A percentile compares a stretch with the other conserved stretches of the same genome.
Conservation (phyloP, 2,329 filamentous ascomycete species). For the Cytospora piceicola region DNA sequence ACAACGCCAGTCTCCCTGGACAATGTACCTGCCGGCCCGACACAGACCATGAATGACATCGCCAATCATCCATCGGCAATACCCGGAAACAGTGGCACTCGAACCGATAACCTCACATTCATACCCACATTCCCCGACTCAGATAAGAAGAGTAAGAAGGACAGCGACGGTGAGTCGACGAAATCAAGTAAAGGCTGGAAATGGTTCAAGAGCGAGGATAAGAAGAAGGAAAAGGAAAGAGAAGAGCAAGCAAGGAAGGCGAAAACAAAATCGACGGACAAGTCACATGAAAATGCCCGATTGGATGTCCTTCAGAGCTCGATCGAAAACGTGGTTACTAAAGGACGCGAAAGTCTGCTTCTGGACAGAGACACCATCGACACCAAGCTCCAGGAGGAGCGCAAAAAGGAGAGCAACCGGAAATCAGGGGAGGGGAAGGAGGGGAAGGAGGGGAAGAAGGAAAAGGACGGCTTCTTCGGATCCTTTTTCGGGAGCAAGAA, state of each 20-base stretch:
- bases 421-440: constrained; percentile 80
- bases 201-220: constrained; percentile 81
- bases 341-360: constrained; percentile 80
- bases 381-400: constrained; percentile 75
- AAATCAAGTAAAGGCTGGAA: constrained; percentile 85
- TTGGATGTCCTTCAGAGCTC: constrained; percentile 87
- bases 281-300: constrained; percentile 75
- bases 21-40: constrained; percentile 43
- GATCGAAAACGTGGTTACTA: constrained; percentile 69
- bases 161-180: constrained; percentile 65
- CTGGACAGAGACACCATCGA: constrained; percentile 78
- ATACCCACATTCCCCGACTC: constrained; percentile 73
- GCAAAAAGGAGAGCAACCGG: constrained; percentile 77
- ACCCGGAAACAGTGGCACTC: constrained; percentile 66
- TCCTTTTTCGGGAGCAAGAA: constrained; percentile 94
- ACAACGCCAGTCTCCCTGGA: constrained; percentile 33
- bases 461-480: constrained; percentile 92
- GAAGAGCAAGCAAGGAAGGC: constrained; percentile 71
- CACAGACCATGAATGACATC: constrained; percentile 65
- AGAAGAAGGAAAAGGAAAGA: constrained; percentile 66
- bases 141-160: constrained; percentile 77
- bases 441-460: constrained; percentile 87
- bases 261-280: constrained; percentile 64
- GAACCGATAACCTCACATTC: constrained; percentile 78
- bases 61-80: constrained; percentile 68